These are phyloP conservation scores for Neostapfia colusana DNA, from an alignment of 176 grass and related monocot species.

Conservation along the genomic window DNA sequence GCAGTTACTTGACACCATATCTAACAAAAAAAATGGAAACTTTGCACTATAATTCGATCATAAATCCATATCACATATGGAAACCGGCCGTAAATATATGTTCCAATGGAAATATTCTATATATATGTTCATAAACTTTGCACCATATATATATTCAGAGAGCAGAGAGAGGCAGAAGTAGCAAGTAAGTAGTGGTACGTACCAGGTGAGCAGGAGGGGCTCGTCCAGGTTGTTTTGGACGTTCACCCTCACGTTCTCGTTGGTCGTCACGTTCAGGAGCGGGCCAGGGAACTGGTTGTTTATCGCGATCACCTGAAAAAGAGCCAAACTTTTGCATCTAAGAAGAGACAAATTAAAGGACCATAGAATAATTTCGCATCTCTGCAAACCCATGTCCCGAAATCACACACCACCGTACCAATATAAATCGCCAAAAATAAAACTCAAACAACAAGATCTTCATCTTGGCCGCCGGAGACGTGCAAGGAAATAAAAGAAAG, in stretches of 20 bases:
- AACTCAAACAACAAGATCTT: neutral
- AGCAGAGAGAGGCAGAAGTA: neutral
- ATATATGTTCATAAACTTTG: too few relatives aligned
- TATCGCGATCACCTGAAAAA: conserved; percentile 62
- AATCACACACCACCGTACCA: neutral
- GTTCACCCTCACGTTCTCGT: conserved; percentile 75
- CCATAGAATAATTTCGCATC: conserved; percentile 16
- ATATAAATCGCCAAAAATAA: neutral
- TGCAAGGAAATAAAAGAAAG: neutral
- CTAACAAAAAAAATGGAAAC: neutral
- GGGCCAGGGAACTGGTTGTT: conserved; percentile 80
- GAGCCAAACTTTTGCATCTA: neutral
- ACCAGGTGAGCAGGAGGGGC: conserved; percentile 86
- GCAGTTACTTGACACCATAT: neutral
- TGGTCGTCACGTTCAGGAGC: conserved; percentile 75
- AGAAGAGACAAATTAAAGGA: neutral
- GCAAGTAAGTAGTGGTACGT: neutral
- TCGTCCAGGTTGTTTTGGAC: conserved; percentile 88
- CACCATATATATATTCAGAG: neutral
- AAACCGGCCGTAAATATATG: conserved; percentile 28
- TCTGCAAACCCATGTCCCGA: neutral
- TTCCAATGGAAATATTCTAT: too few relatives aligned
- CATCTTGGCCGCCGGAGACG: neutral
- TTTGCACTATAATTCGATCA: neutral
- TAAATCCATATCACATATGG: conserved; percentile 22